Evolutionary conservation across 768 basidiomycete species (phyloP).

Genomic region (Boletus sensibilis): DNA sequence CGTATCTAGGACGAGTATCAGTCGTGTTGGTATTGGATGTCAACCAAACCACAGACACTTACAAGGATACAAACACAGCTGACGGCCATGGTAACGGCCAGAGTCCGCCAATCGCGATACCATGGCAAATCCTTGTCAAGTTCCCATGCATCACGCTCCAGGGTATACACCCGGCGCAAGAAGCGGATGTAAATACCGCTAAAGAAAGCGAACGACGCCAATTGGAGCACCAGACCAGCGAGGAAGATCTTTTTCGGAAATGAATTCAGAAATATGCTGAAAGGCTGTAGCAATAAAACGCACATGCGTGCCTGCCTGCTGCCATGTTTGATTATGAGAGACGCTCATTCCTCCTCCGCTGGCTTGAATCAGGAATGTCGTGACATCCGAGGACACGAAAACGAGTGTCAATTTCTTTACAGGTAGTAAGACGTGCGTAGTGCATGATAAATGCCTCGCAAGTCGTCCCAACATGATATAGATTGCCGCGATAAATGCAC

Average conservation of each 20-base stretch:
- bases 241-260: conserved; percentile 51
- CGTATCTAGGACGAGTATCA: conserved; percentile 47
- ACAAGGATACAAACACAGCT: conserved; percentile 68
- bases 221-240: conserved; percentile 54
- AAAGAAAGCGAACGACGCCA: conserved; percentile 53
- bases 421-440: conserved; percentile 48
- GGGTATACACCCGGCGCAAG: conserved; percentile 45
- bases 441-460: conserved; percentile 47
- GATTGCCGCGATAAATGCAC: conserved; percentile 70
- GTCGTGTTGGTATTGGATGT: not conserved
- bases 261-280: conserved; percentile 35
- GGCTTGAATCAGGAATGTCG: conserved; percentile 67
- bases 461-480: conserved; percentile 67
- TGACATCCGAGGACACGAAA: conserved; percentile 63
- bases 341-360: conserved; percentile 2
- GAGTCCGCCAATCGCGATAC: conserved; percentile 57
- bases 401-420: conserved; percentile 50
- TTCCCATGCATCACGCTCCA: conserved; percentile 36
- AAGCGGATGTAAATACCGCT: conserved; percentile 46
- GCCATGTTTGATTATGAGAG: conserved; percentile 7
- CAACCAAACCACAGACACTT: conserved; percentile 19
- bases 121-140: conserved; percentile 39
- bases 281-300: conserved; percentile 10
- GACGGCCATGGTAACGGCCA: conserved; percentile 49
- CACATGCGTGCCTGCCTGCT: conserved; percentile 38